A percentile compares a stretch with the other conserved stretches of the same genome.
phyloP scores from a whole-genome alignment of 257 asterid genomes.

The Coffea eugenioides region DNA sequence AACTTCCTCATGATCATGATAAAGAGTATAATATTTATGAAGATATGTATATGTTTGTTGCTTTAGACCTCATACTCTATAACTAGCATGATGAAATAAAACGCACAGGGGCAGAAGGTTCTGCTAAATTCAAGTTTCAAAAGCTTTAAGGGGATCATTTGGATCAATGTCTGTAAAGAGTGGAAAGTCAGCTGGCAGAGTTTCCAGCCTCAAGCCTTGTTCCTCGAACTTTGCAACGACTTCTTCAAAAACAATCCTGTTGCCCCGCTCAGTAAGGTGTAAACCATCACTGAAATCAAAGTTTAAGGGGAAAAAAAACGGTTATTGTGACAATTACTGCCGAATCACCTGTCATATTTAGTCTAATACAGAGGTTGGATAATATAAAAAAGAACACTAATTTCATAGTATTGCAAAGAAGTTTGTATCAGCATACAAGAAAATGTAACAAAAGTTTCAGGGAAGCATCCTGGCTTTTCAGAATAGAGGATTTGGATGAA shows the following conservation, averaged over 20 bases:
- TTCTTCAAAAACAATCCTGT: constrained; percentile 57
- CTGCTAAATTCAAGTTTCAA: constrained; percentile 19
- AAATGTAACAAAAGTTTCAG: too few relatives aligned
- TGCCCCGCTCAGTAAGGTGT: constrained; percentile 60
- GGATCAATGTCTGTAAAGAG: constrained; percentile 41
- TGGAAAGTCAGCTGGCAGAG: constrained; percentile 55
- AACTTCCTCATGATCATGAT: not conserved
- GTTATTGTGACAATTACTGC: not conserved
- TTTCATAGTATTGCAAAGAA: too few relatives aligned
- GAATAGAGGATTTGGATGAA: too few relatives aligned
- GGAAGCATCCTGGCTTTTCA: too few relatives aligned
- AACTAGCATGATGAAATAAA: not conserved
- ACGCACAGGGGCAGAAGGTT: not conserved
- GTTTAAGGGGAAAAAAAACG: not conserved
- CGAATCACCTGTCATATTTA: not conserved
- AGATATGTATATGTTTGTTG: not conserved
- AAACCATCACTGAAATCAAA: constrained; percentile 65
- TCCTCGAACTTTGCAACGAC: constrained; percentile 44
- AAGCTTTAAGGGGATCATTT: constrained; percentile 60
- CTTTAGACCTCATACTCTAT: not conserved
- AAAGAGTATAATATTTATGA: too few relatives aligned
- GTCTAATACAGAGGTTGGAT: not conserved
- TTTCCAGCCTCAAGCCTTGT: constrained; percentile 37
- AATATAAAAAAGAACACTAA: too few relatives aligned
- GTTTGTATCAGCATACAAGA: too few relatives aligned